phyloP scores from a whole-genome alignment of 257 asterid genomes.

The Vinca minor region DNA sequence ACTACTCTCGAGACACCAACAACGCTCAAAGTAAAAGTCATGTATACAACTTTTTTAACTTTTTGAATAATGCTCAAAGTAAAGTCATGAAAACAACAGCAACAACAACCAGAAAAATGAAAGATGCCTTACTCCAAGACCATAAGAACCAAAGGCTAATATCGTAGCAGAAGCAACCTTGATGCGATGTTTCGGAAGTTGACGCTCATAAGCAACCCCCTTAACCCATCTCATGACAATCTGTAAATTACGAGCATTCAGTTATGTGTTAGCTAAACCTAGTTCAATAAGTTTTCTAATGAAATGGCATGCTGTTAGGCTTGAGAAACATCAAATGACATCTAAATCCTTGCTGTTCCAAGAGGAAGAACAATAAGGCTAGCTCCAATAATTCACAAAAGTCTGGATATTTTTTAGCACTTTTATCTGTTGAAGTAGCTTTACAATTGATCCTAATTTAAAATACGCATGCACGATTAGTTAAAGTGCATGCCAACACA shows the following conservation, averaged over 20 bases:
- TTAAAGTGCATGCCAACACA: not conserved
- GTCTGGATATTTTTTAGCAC: not conserved
- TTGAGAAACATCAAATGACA: too few species aligned
- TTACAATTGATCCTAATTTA: too few species aligned
- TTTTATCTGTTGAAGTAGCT: too few species aligned
- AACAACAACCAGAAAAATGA: not conserved
- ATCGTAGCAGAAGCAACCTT: slow-evolving; percentile 45
- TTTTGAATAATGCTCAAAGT: not conserved
- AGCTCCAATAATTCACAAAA: too few species aligned
- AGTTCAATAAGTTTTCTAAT: not conserved
- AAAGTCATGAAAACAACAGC: not conserved
- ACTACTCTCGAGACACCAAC: too few species aligned
- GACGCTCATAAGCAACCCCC: slow-evolving; percentile 33
- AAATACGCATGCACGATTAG: not conserved
- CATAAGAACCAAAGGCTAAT: slow-evolving; percentile 48
- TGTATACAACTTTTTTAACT: not conserved
- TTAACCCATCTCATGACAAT: slow-evolving; percentile 47
- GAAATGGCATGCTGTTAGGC: not conserved
- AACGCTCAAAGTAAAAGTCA: too few species aligned
- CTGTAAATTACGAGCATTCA: slow-evolving; percentile 19
- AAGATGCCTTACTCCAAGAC: slow-evolving; percentile 46
- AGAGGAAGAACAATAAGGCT: too few species aligned
- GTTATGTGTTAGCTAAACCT: not conserved
- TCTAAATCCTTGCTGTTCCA: not conserved
- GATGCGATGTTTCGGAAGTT: slow-evolving; percentile 30